A percentile compares a stretch with the other conserved stretches of the same genome.
Evolutionary conservation across 768 basidiomycete species (phyloP).

Genomic region (Lactifluus piperatus): DNA sequence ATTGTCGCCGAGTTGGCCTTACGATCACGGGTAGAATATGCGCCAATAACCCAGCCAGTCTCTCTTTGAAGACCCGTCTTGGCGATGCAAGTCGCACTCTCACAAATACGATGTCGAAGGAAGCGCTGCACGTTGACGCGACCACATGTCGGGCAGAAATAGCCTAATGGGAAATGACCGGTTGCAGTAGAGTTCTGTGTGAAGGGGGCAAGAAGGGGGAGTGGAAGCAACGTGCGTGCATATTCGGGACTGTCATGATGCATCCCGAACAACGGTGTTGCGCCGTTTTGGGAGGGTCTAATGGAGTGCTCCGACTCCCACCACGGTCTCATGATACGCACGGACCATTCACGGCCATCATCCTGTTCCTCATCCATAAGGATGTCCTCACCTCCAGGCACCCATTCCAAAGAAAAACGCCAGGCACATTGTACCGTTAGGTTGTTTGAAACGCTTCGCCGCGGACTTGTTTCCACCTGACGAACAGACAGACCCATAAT

Average conservation of each 20-base stretch:
- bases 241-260: not conserved
- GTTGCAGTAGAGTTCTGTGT: constrained; percentile 8
- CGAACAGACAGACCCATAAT: not conserved
- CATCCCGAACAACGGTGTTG: not conserved
- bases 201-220: constrained; percentile 18
- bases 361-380: constrained; percentile 7
- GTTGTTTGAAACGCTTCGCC: not conserved
- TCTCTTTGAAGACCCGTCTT: not conserved
- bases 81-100: not conserved
- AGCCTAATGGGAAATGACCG: constrained; percentile 14
- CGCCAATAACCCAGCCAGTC: constrained; percentile 12
- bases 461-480: constrained; percentile 2
- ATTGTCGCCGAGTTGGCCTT: constrained; percentile 7
- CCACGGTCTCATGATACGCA: constrained; percentile 9
- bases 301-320: constrained; percentile 7
- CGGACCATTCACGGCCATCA: constrained; percentile 1
- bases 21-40: constrained; percentile 8
- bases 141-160: constrained; percentile 13
- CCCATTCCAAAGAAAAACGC: constrained; percentile 16
- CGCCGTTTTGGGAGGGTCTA: not conserved
- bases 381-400: constrained; percentile 16
- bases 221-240: constrained; percentile 8
- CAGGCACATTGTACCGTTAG: not conserved
- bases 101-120: constrained; percentile 16
- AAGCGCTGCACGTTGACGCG: constrained; percentile 18